These are phyloP conservation scores for Pseudozyma thailandica DNA, from an alignment of 1,284 basidiomycete species.

Conservation along the genomic window DNA sequence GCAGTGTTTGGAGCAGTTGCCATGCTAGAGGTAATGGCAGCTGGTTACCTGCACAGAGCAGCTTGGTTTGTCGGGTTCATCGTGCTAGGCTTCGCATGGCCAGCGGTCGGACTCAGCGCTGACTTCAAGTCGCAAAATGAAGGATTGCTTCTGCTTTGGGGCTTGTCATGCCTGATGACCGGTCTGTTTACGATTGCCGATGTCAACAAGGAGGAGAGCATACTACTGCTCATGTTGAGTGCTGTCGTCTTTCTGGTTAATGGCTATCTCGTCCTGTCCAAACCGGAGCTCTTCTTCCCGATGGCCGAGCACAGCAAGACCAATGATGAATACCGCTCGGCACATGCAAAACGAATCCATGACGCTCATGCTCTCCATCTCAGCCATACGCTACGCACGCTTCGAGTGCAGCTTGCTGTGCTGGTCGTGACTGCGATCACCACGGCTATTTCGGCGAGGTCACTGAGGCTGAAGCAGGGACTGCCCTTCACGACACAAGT, in stretches of 20 bases:
- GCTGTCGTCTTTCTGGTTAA: slow-evolving; percentile 40
- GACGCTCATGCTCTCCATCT: slow-evolving; percentile 26
- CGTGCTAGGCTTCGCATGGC: slow-evolving; percentile 77
- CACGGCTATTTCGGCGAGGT: slow-evolving; percentile 72
- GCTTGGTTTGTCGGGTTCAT: slow-evolving; percentile 80
- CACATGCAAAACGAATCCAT: neutral
- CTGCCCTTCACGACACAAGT: slow-evolving; percentile 76
- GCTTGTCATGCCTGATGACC: slow-evolving; percentile 72
- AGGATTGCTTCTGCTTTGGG: slow-evolving; percentile 72
- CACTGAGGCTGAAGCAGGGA: slow-evolving; percentile 76
- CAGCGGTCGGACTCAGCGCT: slow-evolving; percentile 30
- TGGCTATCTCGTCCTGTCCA: slow-evolving; percentile 20
- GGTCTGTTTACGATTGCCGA: slow-evolving; percentile 78
- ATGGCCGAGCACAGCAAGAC: neutral
- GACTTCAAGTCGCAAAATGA: slow-evolving; percentile 60
- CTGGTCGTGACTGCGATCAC: slow-evolving; percentile 72
- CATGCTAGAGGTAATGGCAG: slow-evolving; percentile 76
- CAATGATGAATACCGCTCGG: no score
- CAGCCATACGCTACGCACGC: slow-evolving; percentile 38
- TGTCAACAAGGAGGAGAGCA: slow-evolving; percentile 79
- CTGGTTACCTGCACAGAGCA: slow-evolving; percentile 73
- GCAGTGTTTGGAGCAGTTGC: slow-evolving; percentile 21
- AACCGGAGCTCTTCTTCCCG: slow-evolving; percentile 37
- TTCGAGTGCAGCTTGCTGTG: slow-evolving; percentile 60
- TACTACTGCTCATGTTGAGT: slow-evolving; percentile 44